Evolutionary conservation across 768 basidiomycete species (phyloP), one percentile per base, ranked within the genome.

Genomic region (Cystofilobasidium macerans): DNA sequence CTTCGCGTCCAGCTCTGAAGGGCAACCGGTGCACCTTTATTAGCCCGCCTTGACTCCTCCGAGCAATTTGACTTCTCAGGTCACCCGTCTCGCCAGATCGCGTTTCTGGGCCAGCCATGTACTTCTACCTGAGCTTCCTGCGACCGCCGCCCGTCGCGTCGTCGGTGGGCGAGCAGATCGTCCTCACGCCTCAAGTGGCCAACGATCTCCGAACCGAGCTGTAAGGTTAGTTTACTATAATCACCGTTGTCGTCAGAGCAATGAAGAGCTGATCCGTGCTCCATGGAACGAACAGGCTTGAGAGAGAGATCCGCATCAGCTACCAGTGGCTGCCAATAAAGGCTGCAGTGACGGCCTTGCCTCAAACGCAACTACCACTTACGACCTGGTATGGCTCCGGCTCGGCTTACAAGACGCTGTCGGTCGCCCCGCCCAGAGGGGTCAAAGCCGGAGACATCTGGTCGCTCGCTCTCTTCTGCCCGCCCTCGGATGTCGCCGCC

Each of bases 201-300:
- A 94, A 95, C 74, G 92, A 94, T 71, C 81, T 94, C 28, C 82
- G 92, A 36, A 94, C 92, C 38, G 90, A 92, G 76, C 62, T 53
- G 76, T 73, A 32, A 42, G 58, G 54, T 62, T 53, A 7, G 51
- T 65, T 22, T n/a, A n/a, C n/a, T n/a, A n/a, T n/a, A n/a, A n/a
- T n/a, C n/a, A n/a, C n/a, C n/a, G n/a, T n/a, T n/a, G n/a, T n/a
- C n/a, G n/a, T n/a, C n/a, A n/a, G n/a, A n/a, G n/a, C n/a, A n/a
- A n/a, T n/a, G n/a, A n/a, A n/a, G n/a, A 22, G 26, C 47, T 62
- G 33, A 45, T 35, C n/a, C n/a, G n/a, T n/a, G n/a, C n/a, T n/a
- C n/a, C n/a, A n/a, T n/a, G n/a, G n/a, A n/a, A n/a, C n/a, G n/a
- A 5, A 91, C 89, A 9, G 87, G 84, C 2, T 92, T 85, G 83